Evolutionary conservation across 2,329 filamentous ascomycete species (phyloP).

Genomic region (Claviceps fusiformis): DNA sequence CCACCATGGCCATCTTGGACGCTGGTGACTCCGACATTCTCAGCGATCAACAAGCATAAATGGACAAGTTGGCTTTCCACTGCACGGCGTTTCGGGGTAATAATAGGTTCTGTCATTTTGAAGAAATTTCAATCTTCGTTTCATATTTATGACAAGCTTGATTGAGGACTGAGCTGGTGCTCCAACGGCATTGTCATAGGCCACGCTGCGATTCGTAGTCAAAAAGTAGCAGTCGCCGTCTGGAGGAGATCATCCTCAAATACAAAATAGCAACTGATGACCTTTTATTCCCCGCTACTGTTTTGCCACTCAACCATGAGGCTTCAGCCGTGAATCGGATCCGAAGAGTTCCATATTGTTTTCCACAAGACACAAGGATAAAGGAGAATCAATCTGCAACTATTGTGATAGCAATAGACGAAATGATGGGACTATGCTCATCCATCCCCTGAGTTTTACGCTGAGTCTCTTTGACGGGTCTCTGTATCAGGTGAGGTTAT

Average conservation of each 20-base stretch:
- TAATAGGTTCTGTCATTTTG: constrained; percentile 19
- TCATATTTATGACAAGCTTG: constrained; percentile 16
- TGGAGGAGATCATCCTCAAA: constrained; percentile 9
- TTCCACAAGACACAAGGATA: background rate
- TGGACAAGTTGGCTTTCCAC: constrained; percentile 12
- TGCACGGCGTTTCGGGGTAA: constrained; percentile 32
- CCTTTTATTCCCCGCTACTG: constrained; percentile 5
- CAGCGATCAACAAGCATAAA: constrained; percentile 56
- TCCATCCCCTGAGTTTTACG: background rate
- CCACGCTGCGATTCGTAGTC: constrained; percentile 6
- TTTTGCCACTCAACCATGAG: no score
- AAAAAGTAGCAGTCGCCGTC: background rate
- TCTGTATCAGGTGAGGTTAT: background rate
- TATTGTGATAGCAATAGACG: background rate
- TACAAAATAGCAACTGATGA: constrained; percentile 9
- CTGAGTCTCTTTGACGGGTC: background rate
- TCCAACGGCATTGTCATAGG: constrained; percentile 6
- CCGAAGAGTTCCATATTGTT: background rate
- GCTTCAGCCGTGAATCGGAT: background rate
- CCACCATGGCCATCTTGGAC: constrained; percentile 93
- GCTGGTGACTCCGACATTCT: constrained; percentile 98
- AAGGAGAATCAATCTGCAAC: background rate
- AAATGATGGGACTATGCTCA: background rate
- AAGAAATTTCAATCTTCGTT: constrained; percentile 21
- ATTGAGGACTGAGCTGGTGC: constrained; percentile 3